Evolutionary conservation across 2,329 filamentous ascomycete species (phyloP).

Genomic region (Beauveria sp.): DNA sequence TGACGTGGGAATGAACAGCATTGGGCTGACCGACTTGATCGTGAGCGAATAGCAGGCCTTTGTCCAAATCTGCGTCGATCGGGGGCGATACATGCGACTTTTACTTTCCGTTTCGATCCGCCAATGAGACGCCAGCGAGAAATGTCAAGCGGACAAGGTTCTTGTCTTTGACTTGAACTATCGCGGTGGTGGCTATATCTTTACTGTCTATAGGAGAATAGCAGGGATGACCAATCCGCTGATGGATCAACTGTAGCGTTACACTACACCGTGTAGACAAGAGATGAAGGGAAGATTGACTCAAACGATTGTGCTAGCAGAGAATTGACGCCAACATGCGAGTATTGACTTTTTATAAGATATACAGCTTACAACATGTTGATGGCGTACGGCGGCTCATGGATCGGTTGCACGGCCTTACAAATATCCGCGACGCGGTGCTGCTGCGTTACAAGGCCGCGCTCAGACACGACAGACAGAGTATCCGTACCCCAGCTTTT

Average conservation of each 20-base stretch:
- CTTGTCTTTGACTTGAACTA: neutral
- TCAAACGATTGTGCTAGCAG: no score
- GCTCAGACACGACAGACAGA: neutral
- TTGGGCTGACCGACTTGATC: neutral
- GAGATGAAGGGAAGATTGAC: neutral
- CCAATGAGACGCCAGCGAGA: neutral
- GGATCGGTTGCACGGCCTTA: constrained; percentile 8
- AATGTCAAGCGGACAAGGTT: neutral
- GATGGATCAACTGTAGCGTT: neutral
- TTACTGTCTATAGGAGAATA: neutral
- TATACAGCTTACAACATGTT: neutral
- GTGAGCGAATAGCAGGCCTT: neutral
- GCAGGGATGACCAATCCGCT: neutral
- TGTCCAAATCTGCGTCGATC: neutral
- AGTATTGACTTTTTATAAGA: no score
- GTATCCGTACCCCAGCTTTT: neutral
- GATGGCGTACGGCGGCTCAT: neutral
- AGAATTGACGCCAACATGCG: neutral
- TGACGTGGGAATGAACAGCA: neutral
- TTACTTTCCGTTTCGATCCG: neutral
- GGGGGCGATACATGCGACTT: neutral
- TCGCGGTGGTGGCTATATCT: neutral
- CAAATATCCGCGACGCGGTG: constrained; percentile 9
- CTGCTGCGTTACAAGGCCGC: neutral
- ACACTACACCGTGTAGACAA: neutral